Evolutionary conservation across 208 protist species (phyloP).

Genomic region (Acanthamoeba quina): DNA sequence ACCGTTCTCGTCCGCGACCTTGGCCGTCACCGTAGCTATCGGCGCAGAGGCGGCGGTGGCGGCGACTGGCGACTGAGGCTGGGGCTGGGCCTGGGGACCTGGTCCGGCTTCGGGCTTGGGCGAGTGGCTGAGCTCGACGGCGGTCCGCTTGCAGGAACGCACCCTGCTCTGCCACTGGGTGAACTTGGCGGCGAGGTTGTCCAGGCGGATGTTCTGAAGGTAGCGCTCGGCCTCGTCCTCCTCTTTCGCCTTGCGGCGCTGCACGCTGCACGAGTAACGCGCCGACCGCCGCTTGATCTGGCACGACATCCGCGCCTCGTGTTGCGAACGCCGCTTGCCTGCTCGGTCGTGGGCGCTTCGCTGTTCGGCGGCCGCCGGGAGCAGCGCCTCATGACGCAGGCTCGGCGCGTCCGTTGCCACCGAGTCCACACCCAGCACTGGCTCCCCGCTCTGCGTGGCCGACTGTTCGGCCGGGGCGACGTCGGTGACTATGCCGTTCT

Average conservation of each 20-base stretch:
- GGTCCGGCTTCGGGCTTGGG: not conserved
- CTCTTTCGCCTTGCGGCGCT: not conserved
- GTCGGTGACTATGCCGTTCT: not conserved
- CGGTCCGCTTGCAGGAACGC: not conserved
- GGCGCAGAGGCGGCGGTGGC: not conserved
- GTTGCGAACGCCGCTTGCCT: not conserved
- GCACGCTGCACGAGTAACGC: not conserved
- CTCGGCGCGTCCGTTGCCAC: no score
- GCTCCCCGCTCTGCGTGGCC: not conserved
- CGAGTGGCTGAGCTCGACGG: not conserved
- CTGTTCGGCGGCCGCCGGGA: no score
- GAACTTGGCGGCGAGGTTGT: conserved; percentile 16
- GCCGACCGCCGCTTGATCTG: not conserved
- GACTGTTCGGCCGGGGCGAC: not conserved
- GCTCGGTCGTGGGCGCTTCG: not conserved
- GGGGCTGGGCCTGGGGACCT: no score
- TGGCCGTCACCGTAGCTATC: not conserved
- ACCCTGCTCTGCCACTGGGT: not conserved
- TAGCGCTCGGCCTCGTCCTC: not conserved
- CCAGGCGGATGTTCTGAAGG: conserved; percentile 31
- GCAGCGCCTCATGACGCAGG: no score
- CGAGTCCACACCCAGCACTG: no score
- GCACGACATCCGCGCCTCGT: not conserved
- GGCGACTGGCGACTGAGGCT: not conserved
- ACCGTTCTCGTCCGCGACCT: not conserved